Base-by-base conservation (phyloP, 2,329 filamentous ascomycete genomes). In the Aspergillus udagawae region DNA sequence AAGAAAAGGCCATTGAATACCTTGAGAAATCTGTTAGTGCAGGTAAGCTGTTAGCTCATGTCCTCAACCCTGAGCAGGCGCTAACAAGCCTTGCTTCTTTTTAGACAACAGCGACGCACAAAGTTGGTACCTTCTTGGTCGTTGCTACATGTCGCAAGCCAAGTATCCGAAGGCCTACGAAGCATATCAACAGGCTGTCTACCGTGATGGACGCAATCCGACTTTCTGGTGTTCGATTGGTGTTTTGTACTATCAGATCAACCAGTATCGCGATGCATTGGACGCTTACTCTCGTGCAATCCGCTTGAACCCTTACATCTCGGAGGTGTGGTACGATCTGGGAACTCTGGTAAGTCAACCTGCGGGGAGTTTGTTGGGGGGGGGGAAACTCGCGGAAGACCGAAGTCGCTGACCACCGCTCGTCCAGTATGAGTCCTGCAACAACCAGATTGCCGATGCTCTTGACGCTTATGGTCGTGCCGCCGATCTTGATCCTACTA, bases 221-320 rank as follows among this genome's bases (percentile, higher is more conserved):
- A 97, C 94, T 1, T 99, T 97, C 80, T 99, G 94, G 94, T 97
- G 94, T 80, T 97, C 93, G 9, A 99, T 99, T 71, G 94, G 94
- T 73, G 94, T 99, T 17, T 83, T 99, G 58, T 99, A 99, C 75
- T 99, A 97, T 78, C 94, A 97, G 77, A 99, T 99, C 80, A 99
- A 97, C 77, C 94, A 99, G 79, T 99, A 99, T 77, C 88, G 94
- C 58, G 94, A 99, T 80, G 94, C 94, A 3, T 84, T 99, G 53
- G 94, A 99, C 79, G 94, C 94, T 42, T 99, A 97, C 77, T 97
- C 92, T 60, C 90, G 94, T 59, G 94, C 94, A 49, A 99, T 97
- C 68, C 89, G 94, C 55, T 78, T 99, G 67, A 99, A 97, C 73
- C 94, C 94, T 4, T 97, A 96, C 80, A 97, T 99, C 63, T 97